phyloP scores from a whole-genome alignment of 1,284 basidiomycete species.

The Earliella scabrosa region DNA sequence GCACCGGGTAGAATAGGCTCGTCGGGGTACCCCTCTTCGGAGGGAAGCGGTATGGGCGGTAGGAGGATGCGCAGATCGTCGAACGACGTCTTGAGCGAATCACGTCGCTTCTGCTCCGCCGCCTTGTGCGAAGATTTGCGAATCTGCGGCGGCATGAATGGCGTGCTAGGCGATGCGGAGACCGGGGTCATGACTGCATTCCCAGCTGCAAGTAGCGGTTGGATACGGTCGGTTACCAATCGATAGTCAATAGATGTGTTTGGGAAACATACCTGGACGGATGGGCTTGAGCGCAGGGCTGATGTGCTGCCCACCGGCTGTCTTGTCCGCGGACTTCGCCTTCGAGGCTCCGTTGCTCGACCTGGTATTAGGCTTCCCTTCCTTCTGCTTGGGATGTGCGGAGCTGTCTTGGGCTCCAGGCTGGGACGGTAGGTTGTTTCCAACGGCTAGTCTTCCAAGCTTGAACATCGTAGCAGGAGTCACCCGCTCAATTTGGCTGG shows the following conservation, averaged over 20 bases:
- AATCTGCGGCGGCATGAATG: conserved; percentile 40
- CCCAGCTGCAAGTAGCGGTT: conserved; percentile 22
- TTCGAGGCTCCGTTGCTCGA: conserved; percentile 30
- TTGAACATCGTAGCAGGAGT: conserved; percentile 91
- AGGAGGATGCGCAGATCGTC: conserved; percentile 90
- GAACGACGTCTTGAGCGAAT: conserved; percentile 94
- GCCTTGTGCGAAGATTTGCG: conserved; percentile 95
- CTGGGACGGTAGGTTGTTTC: conserved; percentile 44
- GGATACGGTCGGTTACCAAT: background rate
- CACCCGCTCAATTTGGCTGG: conserved; percentile 63
- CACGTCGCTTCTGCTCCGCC: conserved; percentile 96
- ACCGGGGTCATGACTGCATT: conserved; percentile 21
- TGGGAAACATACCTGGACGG: conserved; percentile 57
- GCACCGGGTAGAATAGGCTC: conserved; percentile 81
- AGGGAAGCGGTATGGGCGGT: conserved; percentile 85
- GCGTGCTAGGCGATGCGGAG: conserved; percentile 30
- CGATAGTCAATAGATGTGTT: too few relatives aligned
- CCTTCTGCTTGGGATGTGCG: conserved; percentile 10
- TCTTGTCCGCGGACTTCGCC: conserved; percentile 18
- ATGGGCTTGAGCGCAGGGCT: conserved; percentile 68
- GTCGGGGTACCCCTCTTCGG: conserved; percentile 62
- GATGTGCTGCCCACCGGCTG: conserved; percentile 35
- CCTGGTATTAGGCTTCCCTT: conserved; percentile 35
- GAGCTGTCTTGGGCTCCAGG: conserved; percentile 21
- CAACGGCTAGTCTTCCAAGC: conserved; percentile 63